phyloP scores from a whole-genome alignment of 2,329 filamentous ascomycete genomes.

The Chrysoporthe puriensis region DNA sequence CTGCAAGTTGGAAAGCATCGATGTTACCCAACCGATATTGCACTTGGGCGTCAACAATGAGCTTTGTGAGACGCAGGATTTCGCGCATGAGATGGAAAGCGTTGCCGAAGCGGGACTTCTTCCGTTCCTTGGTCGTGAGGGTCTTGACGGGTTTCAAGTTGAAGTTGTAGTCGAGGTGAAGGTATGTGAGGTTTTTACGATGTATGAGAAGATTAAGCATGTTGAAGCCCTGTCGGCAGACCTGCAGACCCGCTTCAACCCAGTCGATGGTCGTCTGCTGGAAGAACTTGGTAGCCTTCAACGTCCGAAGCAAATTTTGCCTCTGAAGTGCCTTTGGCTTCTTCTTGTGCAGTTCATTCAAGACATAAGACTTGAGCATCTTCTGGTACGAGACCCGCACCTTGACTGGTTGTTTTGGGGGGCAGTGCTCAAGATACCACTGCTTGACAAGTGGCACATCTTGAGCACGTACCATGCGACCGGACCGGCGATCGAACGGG shows the following conservation, averaged over 20 bases:
- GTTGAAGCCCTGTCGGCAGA: constrained; percentile 97
- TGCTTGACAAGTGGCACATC: constrained; percentile 97
- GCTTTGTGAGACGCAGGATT: constrained; percentile 91
- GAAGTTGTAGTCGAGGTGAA: constrained; percentile 99
- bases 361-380: constrained; percentile 89
- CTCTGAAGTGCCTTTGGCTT: constrained; percentile 94
- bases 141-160: constrained; percentile 99
- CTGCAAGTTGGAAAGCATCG: constrained; percentile 96
- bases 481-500: constrained; percentile 91
- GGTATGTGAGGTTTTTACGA: constrained; percentile 95
- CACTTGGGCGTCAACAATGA: constrained; percentile 98
- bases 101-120: constrained; percentile 98
- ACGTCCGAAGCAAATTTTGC: constrained; percentile 83
- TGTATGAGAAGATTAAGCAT: constrained; percentile 98
- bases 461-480: constrained; percentile 94
- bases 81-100: constrained; percentile 99
- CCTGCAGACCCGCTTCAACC: constrained; percentile 98
- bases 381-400: constrained; percentile 98
- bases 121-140: constrained; percentile 95
- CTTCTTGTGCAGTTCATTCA: constrained; percentile 96
- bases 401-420: constrained; percentile 86
- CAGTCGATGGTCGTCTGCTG: constrained; percentile 99
- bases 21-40: constrained; percentile 98
- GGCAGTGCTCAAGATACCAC: constrained; percentile 97
- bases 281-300: constrained; percentile 99